Conservation (phyloP, 2,329 filamentous ascomycete genomes). For the Penicillium psychrosexuale region DNA sequence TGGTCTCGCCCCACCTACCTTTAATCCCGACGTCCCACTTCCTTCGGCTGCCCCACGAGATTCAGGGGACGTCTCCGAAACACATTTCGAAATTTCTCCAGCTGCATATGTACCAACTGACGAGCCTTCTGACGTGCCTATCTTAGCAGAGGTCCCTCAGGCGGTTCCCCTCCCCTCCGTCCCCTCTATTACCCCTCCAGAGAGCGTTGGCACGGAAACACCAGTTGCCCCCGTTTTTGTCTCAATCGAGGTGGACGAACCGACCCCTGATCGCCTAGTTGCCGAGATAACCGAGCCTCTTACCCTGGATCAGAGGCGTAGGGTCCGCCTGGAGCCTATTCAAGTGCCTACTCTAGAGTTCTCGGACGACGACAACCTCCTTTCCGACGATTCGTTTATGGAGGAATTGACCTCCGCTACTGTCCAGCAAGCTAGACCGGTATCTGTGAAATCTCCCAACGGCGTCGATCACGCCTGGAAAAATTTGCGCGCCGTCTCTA, state of each 20-base stretch:
- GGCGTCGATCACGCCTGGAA: slow-evolving; percentile 36
- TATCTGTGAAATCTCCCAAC: slow-evolving; percentile 73
- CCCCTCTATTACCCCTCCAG: slow-evolving; percentile 16
- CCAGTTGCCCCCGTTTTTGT: slow-evolving; percentile 19
- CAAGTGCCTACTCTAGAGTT: slow-evolving; percentile 39
- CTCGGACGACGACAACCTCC: slow-evolving; percentile 43
- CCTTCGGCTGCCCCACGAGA: slow-evolving; percentile 24
- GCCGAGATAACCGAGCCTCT: slow-evolving; percentile 19
- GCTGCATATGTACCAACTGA: slow-evolving; percentile 19
- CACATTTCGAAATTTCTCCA: slow-evolving; percentile 19
- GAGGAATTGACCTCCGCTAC: slow-evolving; percentile 81
- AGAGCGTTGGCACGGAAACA: slow-evolving; percentile 16
- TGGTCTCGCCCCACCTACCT: slow-evolving; percentile 31
- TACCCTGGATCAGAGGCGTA: slow-evolving; percentile 34
- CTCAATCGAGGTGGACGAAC: slow-evolving; percentile 23
- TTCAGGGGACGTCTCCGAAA: slow-evolving; percentile 19
- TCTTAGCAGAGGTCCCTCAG: slow-evolving; percentile 16
- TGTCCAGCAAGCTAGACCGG: slow-evolving; percentile 76
- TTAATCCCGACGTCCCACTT: slow-evolving; percentile 29
- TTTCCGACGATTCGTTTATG: slow-evolving; percentile 71
- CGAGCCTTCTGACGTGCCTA: slow-evolving; percentile 10
- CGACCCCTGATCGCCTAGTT: slow-evolving; percentile 22
- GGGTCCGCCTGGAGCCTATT: slow-evolving; percentile 53
- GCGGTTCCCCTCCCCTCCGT: slow-evolving; percentile 18
- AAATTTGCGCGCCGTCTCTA: slow-evolving; percentile 42